Percentiles rank a stretch among this genome's conserved stretches.
Conservation (phyloP, 495 filamentous ascomycete species). For the Podospora comata region DNA sequence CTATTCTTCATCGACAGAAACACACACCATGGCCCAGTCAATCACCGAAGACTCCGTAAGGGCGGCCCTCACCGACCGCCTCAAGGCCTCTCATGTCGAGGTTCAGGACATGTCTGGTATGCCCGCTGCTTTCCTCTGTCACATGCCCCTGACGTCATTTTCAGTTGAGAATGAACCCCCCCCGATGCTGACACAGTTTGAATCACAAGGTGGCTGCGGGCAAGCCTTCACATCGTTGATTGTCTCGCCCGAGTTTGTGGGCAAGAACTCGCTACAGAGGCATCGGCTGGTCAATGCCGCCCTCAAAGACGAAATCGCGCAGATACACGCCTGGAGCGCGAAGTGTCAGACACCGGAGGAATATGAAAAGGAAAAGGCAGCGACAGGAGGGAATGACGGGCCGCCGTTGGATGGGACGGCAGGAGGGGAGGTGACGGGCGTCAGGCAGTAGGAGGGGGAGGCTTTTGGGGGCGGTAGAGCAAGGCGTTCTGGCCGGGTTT, state of each 20-base stretch:
- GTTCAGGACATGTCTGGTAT: slow-evolving; percentile 91
- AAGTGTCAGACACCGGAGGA: slow-evolving; percentile 96
- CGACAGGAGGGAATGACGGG: slow-evolving; percentile 29
- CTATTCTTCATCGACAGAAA: slow-evolving; percentile 16
- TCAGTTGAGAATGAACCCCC: not conserved
- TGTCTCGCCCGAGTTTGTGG: slow-evolving; percentile 81
- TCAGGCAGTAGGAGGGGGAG: slow-evolving; percentile 29
- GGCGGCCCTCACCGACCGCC: slow-evolving; percentile 63
- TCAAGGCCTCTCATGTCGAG: slow-evolving; percentile 82
- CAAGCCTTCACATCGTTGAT: slow-evolving; percentile 92
- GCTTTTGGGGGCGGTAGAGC: not conserved
- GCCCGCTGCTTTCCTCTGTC: slow-evolving; percentile 9
- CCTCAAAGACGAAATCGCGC: slow-evolving; percentile 87
- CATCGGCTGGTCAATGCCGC: slow-evolving; percentile 86
- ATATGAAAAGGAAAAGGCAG: slow-evolving; percentile 67
- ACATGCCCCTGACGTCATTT: slow-evolving; percentile 29
- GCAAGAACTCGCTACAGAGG: slow-evolving; percentile 81
- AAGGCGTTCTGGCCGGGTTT: not conserved
- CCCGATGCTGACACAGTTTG: slow-evolving; percentile 3
- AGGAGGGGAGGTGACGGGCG: slow-evolving; percentile 41
- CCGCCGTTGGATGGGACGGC: slow-evolving; percentile 45
- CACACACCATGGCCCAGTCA: slow-evolving; percentile 48
- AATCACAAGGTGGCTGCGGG: slow-evolving; percentile 70
- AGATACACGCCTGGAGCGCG: slow-evolving; percentile 97
- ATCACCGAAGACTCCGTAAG: slow-evolving; percentile 69